Evolutionary conservation across 148 eudicot genomes (phyloP), one percentile per base, ranked within the genome.

Genomic region (Fagopyrum esculentum): DNA sequence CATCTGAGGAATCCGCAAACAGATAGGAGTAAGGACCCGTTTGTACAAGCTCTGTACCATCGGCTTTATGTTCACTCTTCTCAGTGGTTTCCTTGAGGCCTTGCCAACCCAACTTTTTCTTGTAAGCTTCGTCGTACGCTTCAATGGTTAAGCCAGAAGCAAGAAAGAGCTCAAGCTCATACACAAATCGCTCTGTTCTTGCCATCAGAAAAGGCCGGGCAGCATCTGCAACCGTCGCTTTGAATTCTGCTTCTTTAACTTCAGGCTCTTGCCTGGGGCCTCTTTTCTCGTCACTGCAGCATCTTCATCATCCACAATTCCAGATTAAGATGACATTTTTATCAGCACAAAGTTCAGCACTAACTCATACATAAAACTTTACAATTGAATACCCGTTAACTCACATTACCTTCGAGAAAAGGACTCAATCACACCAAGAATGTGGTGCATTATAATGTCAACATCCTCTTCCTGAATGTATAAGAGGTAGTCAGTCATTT

Each of bases 401-500:
- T 22, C 26, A 22, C 7, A 22, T 16, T 80, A 94, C 97, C 96
- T 88, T 83, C 81, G 85, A 45, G 71, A 75, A 30, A 89, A 82
- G 26, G 93, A 91, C 69, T 91, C 89, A 35, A 92, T 85, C 51
- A 86, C 85, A 54, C 98, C 98, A 52, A 79, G 80, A 74, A 92
- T 84, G 81, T 94, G 98, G 83, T 92, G 89, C 82, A 87, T 78
- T 22, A 94, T 85, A 71, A 91, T 81, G 16, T 87, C 96, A 57
- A 92, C 93, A 74, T 91, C 93, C 82, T 92, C 97, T 83, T 87
- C 97, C 98, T 90, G 47, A 74, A 55, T 30, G 45, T 64, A 43
- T 5, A 7, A 40, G 70, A 15, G 70, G 45, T 12, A 13, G 46
- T 64, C 6, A 60, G 68, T 60, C 68, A 60, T 40, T 26, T 60